Percentiles rank a stretch among this genome's conserved stretches.
Conservation (phyloP, 495 filamentous ascomycete species). For the Neurospora cerealis region DNA sequence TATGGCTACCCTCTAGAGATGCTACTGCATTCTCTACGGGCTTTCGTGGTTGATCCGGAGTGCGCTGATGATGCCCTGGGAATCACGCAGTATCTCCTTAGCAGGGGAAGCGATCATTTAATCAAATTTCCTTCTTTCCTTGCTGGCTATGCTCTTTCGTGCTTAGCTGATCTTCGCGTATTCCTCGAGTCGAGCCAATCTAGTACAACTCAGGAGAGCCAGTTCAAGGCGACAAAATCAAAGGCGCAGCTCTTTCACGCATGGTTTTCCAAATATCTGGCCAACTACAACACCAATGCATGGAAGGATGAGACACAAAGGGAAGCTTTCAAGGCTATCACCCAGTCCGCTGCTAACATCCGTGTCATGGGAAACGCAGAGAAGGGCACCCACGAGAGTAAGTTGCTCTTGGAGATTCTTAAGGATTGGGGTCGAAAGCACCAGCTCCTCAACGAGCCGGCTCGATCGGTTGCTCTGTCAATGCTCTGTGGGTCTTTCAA, state of each 20-base stretch:
- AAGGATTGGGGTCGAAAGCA: slow-evolving; percentile 52
- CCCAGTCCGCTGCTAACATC: slow-evolving; percentile 50
- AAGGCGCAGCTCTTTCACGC: slow-evolving; percentile 57
- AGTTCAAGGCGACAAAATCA: slow-evolving; percentile 57
- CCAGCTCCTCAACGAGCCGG: slow-evolving; percentile 56
- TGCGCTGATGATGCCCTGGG: slow-evolving; percentile 91
- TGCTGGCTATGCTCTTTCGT: slow-evolving; percentile 65
- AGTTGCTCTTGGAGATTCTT: slow-evolving; percentile 63
- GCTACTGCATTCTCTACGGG: slow-evolving; percentile 69
- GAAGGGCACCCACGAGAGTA: slow-evolving; percentile 55
- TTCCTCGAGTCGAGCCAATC: slow-evolving; percentile 58
- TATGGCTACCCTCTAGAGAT: slow-evolving; percentile 85
- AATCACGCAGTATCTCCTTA: slow-evolving; percentile 75
- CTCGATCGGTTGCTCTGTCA: slow-evolving; percentile 58
- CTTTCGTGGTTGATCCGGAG: slow-evolving; percentile 67
- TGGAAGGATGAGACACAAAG: slow-evolving; percentile 36
- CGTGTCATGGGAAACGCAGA: slow-evolving; percentile 48
- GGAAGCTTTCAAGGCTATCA: slow-evolving; percentile 52
- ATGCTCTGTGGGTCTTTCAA: slow-evolving; percentile 68
- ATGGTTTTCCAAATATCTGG: slow-evolving; percentile 60
- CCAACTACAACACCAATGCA: slow-evolving; percentile 40
- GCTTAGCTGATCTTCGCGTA: slow-evolving; percentile 61
- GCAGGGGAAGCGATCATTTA: slow-evolving; percentile 56
- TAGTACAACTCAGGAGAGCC: slow-evolving; percentile 64
- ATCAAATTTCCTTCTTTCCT: slow-evolving; percentile 58